phyloP scores from a whole-genome alignment of 1,284 basidiomycete species.

The Trichosporon asahii region DNA sequence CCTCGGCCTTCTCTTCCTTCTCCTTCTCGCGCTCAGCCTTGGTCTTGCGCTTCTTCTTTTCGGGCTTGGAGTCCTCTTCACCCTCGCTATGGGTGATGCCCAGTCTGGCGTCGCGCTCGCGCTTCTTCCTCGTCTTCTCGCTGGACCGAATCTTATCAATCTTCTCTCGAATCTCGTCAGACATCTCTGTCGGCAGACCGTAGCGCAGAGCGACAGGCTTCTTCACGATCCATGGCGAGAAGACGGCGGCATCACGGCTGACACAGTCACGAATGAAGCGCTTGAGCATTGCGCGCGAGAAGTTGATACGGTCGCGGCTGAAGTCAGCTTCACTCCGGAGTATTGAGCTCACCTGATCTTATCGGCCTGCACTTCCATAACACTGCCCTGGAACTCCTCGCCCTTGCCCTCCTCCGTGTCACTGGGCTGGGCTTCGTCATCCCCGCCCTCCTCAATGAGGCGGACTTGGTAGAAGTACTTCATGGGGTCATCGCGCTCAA shows the following conservation, averaged over 20 bases:
- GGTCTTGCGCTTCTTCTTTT: slow-evolving; percentile 76
- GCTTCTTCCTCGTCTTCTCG: slow-evolving; percentile 83
- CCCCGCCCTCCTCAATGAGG: slow-evolving; percentile 55
- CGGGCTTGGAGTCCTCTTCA: slow-evolving; percentile 56
- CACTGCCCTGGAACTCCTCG: slow-evolving; percentile 55
- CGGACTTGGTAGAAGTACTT: slow-evolving; percentile 85
- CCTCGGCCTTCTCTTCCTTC: slow-evolving; percentile 54
- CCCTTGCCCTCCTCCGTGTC: slow-evolving; percentile 44
- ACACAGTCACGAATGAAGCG: slow-evolving; percentile 94
- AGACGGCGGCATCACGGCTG: slow-evolving; percentile 81
- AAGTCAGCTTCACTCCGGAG: background rate
- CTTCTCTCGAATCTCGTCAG: slow-evolving; percentile 72
- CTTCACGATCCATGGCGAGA: slow-evolving; percentile 93
- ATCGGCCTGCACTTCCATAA: slow-evolving; percentile 75
- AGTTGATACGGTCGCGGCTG: slow-evolving; percentile 88
- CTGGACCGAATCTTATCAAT: slow-evolving; percentile 77
- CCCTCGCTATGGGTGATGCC: slow-evolving; percentile 54
- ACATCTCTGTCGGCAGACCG: slow-evolving; percentile 77
- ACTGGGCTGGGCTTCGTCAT: slow-evolving; percentile 13
- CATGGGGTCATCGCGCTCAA: slow-evolving; percentile 69
- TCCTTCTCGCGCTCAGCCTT: slow-evolving; percentile 32
- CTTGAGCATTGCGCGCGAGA: slow-evolving; percentile 93
- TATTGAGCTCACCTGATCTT: slow-evolving; percentile 65
- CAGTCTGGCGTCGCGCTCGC: slow-evolving; percentile 56
- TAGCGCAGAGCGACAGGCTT: slow-evolving; percentile 74